These are phyloP conservation scores for Sugiyamaella smithiae DNA, from an alignment of 805 yeast genomes.

Conservation along the genomic window DNA sequence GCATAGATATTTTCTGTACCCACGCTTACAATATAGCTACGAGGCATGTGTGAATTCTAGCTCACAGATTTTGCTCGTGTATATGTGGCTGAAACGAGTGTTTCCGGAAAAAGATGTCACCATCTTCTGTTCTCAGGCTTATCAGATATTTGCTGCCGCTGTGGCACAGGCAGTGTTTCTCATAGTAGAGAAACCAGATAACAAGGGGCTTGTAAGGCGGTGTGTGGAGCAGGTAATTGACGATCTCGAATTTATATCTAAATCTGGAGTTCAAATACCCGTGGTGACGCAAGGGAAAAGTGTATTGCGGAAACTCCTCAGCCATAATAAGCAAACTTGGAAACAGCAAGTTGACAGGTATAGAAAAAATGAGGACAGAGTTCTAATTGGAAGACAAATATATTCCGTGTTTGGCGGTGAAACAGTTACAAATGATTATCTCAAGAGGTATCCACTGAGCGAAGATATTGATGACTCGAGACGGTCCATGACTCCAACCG, in stretches of 20 bases:
- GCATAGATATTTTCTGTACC: conserved; percentile 11
- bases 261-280: conserved; percentile 1
- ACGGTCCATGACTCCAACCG: neutral
- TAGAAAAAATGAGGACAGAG: neutral
- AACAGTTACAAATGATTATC: neutral
- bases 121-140: neutral
- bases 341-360: conserved; percentile 1
- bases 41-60: conserved; percentile 8
- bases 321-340: neutral
- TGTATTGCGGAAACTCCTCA: neutral
- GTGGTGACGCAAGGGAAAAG: conserved; percentile 1
- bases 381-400: neutral
- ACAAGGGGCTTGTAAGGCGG: conserved; percentile 1
- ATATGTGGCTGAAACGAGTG: neutral
- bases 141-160: conserved; percentile 12
- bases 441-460: neutral
- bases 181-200: conserved; percentile 12
- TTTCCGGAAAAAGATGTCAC: neutral
- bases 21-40: conserved; percentile 12
- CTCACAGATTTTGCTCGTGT: conserved; percentile 2
- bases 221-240: conserved; percentile 7
- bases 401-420: conserved; percentile 2
- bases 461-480: neutral
- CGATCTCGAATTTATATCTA: conserved; percentile 4
- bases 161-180: conserved; percentile 12